Evolutionary conservation across 495 filamentous ascomycete species (phyloP), one percentile per base, ranked within the genome.

Genomic region (Tuber brumale): DNA sequence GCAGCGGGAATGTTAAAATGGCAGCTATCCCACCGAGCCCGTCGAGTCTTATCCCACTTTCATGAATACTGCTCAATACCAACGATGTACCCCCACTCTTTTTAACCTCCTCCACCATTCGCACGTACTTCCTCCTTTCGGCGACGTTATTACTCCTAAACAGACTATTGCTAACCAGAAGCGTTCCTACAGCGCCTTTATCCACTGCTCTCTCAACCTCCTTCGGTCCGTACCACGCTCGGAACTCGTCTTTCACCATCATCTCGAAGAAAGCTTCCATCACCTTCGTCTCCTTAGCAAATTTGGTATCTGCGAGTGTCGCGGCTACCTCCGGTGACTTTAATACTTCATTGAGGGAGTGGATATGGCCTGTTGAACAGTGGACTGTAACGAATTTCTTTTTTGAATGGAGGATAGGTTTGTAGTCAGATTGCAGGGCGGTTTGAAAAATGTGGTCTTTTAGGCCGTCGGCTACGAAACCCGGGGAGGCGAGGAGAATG

Each of bases 21-120:
- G 94, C 93, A 37, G 94, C 96, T 76, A 99, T 91, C 9, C 93
- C 92, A 1, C 95, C 95, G 75, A 99, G 81, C 4, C 88, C 90
- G 75, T 97, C 95, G 69, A 99, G 85, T 74, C 94, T 85, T 84
- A 91, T 91, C 27, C 95, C 95, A 85, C 95, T 97, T 86, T 97
- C 95, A 84, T 98, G 95, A 81, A 95, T 91, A 77, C 91, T 94
- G 80, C 96, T 98, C 69, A 98, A 84, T 41, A 97, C 87, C 72
- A 94, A 89, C 1, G 92, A 91, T 80, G 97, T 94, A 0, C 95
- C 95, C 46, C 96, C 96, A 72, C 92, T 90, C 71, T 91, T 92
- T 79, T 91, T 91, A n/a, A 98, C 95, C 70, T 90, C 92, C 83
- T 99, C 95, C 61, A 97, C 95, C 79, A 98, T 86, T 37, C 85